phyloP scores from a whole-genome alignment of 202 grass and related monocot species.

The Hordeum pubiflorum region DNA sequence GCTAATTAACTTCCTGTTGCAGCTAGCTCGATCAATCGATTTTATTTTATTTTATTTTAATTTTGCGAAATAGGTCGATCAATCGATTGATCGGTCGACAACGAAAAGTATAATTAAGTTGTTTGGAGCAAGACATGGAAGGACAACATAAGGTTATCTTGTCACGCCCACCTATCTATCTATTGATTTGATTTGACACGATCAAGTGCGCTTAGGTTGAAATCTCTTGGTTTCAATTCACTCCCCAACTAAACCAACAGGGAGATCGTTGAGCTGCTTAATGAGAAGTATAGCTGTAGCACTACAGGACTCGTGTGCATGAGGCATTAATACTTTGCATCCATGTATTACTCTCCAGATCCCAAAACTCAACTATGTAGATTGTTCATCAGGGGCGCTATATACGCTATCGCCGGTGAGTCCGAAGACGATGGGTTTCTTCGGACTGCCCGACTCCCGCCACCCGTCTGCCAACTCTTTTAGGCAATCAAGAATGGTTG shows the following conservation, averaged over 20 bases:
- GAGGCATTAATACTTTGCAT: conserved; percentile 3
- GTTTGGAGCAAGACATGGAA: conserved; percentile 5
- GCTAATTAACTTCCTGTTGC: background rate
- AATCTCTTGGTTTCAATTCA: conserved; percentile 10
- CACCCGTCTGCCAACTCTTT: too few relatives aligned
- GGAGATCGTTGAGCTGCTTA: background rate
- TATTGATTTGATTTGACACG: background rate
- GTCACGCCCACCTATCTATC: background rate
- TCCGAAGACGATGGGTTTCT: too few relatives aligned
- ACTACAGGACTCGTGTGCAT: background rate
- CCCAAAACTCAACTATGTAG: too few relatives aligned
- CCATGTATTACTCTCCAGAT: too few relatives aligned
- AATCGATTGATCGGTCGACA: background rate
- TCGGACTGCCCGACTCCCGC: too few relatives aligned
- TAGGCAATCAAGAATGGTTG: too few relatives aligned
- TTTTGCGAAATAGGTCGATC: too few relatives aligned
- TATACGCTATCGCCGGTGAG: too few relatives aligned
- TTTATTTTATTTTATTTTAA: too few relatives aligned
- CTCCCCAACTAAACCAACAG: background rate
- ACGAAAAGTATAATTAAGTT: background rate
- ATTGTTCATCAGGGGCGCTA: too few relatives aligned
- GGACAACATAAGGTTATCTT: conserved; percentile 14
- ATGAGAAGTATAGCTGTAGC: conserved; percentile 2
- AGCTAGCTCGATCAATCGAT: background rate
- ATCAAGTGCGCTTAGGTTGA: conserved; percentile 15